These are phyloP conservation scores for Acacia concinna DNA, from an alignment of 331 rosid genomes.

Conservation along the genomic window DNA sequence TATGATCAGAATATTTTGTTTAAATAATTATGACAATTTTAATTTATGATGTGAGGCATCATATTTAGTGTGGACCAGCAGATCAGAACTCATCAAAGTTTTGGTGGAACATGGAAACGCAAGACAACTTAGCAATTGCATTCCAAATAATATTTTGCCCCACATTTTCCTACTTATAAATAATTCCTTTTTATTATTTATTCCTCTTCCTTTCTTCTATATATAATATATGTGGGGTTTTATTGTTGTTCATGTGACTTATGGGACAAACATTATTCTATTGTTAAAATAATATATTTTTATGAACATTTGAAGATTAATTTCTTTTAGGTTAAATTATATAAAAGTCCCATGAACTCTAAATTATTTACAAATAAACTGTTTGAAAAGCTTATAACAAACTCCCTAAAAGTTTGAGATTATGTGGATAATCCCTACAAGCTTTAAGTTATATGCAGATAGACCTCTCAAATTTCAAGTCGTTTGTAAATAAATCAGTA, in stretches of 20 bases:
- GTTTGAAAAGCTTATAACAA: too few species aligned
- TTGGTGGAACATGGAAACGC: neutral
- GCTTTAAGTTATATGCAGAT: too few species aligned
- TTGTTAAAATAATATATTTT: neutral
- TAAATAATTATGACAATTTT: neutral
- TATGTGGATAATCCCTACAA: neutral
- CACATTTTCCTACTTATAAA: neutral
- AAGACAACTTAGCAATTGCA: conserved; percentile 3
- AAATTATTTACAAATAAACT: neutral
- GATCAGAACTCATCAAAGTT: neutral
- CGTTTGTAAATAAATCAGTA: too few species aligned
- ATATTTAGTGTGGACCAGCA: neutral
- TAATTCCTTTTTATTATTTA: neutral
- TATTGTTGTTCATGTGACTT: conserved; percentile 13
- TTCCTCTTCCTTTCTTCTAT: neutral
- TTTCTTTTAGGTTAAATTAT: too few species aligned
- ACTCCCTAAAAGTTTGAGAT: neutral
- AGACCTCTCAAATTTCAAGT: too few species aligned
- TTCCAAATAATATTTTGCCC: neutral
- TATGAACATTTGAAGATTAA: neutral
- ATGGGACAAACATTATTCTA: conserved; percentile 5
- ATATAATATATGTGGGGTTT: neutral
- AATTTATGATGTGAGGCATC: neutral
- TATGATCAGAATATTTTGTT: neutral
- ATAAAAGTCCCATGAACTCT: neutral